Evolutionary conservation across 176 grass and related monocot species (phyloP), one percentile per base, ranked within the genome.

Genomic region (Avena atlantica): DNA sequence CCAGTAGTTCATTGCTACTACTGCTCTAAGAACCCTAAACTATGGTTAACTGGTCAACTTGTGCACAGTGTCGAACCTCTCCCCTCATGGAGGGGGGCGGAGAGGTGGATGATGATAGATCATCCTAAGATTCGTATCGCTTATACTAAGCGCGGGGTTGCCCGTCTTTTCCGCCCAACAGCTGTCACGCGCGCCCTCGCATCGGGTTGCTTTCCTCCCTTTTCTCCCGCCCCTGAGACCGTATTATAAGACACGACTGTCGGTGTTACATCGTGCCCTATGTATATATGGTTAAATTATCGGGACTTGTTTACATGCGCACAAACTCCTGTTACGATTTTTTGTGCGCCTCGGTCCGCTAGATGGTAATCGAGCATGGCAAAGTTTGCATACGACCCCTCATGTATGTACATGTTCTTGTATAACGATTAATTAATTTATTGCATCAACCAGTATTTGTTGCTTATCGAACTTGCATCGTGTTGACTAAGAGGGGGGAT

Each of bases 111-210:
- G 69, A 91, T 85, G 68, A 82, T 93, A 83, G 87, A 95, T 98
- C 87, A 86, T 93, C 87, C 91, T 95, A 95, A 98, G 91, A 98
- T 98, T 87, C 93, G 95, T 95, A 95, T 97, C 93, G 1, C 49
- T 89, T 94, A 89, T 63, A 83, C 83, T 92, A 97, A 91, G 67
- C 42, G n/a, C 2, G n/a, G 60, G 1, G 64, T 88, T 88, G 23
- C 9, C 15, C 15, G 72, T 17, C 75, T 86, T 92, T 90, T 83
- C 61, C n/a, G 5, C 8, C 16, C 52, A 91, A 76, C 70, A 81
- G 81, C 69, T 91, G 76, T 74, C 50, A 80, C 69, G 76, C 24
- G 65, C 11, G 31, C 40, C 23, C 55, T 14, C 12, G 36, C 42
- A 42, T 19, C 45, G 45, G 40, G 60, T 62, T 77, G 75, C 49